Base-by-base conservation (phyloP, 768 basidiomycete genomes). In the Sistotremastrum suecicum region DNA sequence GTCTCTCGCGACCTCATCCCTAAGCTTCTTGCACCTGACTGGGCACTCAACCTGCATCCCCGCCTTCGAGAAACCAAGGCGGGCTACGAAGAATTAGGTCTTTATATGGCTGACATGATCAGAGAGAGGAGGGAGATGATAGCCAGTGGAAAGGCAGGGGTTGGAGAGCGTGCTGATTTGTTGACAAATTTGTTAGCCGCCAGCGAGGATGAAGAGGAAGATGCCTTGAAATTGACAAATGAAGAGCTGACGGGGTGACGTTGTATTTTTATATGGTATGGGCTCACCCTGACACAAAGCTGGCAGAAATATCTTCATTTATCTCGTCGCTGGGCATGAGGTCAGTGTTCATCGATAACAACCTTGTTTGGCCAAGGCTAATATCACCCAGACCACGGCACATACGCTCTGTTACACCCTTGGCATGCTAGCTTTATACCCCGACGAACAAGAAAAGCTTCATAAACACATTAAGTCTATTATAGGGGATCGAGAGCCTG, bases 241-340 rank as follows among this genome's bases (percentile, higher is more conserved):
- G 56, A 54, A 11, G 74, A 75, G 51, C 56, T 76, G 3, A 62
- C 61, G 5, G 63, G 63, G 63, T 20, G 2, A 39, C 8, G 57
- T 39, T 9, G 7, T 7, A 5, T 11, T 33, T 35, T 12, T 44
- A 4, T 29, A 5, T 9, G 5, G 29, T 10, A 30, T 9, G 31
- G n/a, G 10, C n/a, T 37, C 9, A 9, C 10, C 8, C 29, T 42
- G 28, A 6, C 33, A 28, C n/a, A 10, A 9, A 7, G 34, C 34
- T 7, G 1, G 4, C 46, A 63, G 62, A 5, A 66, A 68, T 47
- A 53, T 64, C 29, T 68, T 64, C 55, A 59, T 68, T 7, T 62
- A 66, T 47, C 48, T 79, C n/a, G 55, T 81, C 20, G 79, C 78
- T 29, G 77, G 78, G 5, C 74, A 78, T 47, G 77, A 77, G 62